Percentiles rank a stretch among this genome's conserved stretches.
These are phyloP conservation scores for Arthrobotrys musiformis DNA, from an alignment of 2,329 filamentous ascomycete species.

Conservation along the genomic window DNA sequence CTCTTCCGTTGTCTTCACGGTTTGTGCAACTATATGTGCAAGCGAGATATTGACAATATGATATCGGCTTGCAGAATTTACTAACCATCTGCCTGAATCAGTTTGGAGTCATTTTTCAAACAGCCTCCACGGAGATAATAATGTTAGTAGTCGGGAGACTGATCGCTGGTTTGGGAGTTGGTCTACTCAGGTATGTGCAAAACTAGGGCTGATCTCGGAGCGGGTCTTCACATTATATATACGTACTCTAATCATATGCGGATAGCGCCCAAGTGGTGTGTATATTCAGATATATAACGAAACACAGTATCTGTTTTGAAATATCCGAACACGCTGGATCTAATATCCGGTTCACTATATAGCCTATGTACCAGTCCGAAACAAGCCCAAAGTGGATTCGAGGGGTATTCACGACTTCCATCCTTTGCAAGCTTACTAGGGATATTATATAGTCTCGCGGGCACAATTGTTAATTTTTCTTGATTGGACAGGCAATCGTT, in stretches of 20 bases:
- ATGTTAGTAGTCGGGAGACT: slow-evolving; percentile 37
- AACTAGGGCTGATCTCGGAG: too few species aligned
- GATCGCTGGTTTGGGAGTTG: slow-evolving; percentile 32
- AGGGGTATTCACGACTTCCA: slow-evolving; percentile 64
- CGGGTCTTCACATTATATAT: too few species aligned
- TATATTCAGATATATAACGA: slow-evolving; percentile 3
- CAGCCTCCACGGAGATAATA: slow-evolving; percentile 63
- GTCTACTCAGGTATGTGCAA: slow-evolving; percentile 29
- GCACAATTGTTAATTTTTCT: background rate
- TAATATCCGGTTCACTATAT: background rate
- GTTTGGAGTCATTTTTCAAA: slow-evolving; percentile 76
- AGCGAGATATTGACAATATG: background rate
- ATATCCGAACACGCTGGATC: background rate
- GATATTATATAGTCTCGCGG: too few species aligned
- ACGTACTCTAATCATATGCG: background rate
- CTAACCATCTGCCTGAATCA: background rate
- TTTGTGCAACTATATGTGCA: background rate
- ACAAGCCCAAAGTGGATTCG: slow-evolving; percentile 86
- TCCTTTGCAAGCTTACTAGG: background rate
- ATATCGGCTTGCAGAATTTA: background rate
- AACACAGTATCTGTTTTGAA: background rate
- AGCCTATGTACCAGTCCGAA: slow-evolving; percentile 77
- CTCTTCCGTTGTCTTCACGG: slow-evolving; percentile 28
- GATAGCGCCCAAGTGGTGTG: slow-evolving; percentile 68
- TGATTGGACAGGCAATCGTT: slow-evolving; percentile 67